Conservation (phyloP, 1,284 basidiomycete genomes). For the Tylopilus sp. region DNA sequence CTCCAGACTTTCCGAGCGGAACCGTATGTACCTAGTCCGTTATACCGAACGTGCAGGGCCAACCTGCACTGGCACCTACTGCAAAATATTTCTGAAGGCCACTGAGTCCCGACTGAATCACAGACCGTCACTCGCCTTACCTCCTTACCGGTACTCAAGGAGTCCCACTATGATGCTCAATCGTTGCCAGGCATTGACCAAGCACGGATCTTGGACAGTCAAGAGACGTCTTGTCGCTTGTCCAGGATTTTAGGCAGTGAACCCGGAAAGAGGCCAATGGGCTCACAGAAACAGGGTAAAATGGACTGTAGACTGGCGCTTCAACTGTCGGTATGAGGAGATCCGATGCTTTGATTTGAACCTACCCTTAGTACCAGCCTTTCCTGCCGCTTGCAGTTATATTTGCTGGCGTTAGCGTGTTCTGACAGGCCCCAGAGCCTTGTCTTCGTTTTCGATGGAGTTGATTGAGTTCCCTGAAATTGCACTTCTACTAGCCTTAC, state of each 20-base stretch:
- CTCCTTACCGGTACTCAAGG: slow-evolving; percentile 42
- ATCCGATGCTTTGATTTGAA: slow-evolving; percentile 40
- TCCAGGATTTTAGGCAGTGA: neutral
- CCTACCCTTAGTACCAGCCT: slow-evolving; percentile 43
- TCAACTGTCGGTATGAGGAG: slow-evolving; percentile 57
- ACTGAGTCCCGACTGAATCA: neutral
- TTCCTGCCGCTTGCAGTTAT: slow-evolving; percentile 48
- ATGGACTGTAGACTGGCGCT: slow-evolving; percentile 59
- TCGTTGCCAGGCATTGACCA: neutral
- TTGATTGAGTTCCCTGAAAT: neutral
- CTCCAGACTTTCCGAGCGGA: too few relatives aligned
- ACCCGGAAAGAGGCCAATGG: neutral
- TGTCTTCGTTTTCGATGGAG: slow-evolving; percentile 38
- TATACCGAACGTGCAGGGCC: too few relatives aligned
- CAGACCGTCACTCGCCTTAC: neutral
- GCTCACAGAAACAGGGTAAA: slow-evolving; percentile 61
- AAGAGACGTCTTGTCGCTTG: slow-evolving; percentile 58
- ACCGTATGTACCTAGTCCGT: too few relatives aligned
- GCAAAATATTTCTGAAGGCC: neutral
- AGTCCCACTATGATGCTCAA: slow-evolving; percentile 66
- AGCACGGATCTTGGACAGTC: slow-evolving; percentile 57
- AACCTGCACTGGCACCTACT: too few relatives aligned
- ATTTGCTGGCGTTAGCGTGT: slow-evolving; percentile 46
- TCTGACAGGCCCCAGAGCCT: slow-evolving; percentile 56
- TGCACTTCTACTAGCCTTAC: neutral